Evolutionary conservation across 176 grass and related monocot species (phyloP).

Genomic region (Hordeum vulgare): DNA sequence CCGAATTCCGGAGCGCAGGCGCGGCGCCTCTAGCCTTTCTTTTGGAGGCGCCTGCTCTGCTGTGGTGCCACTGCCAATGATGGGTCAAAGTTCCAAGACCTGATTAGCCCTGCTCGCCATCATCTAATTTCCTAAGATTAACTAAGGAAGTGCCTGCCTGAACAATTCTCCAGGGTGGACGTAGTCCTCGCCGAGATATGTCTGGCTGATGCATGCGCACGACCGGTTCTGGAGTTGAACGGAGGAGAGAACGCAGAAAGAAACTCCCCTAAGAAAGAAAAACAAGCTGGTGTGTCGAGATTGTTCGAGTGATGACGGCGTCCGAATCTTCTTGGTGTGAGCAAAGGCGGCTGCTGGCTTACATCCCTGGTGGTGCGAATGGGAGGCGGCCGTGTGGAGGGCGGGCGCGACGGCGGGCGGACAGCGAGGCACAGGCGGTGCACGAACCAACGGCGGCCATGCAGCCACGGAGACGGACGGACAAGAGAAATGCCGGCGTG

Average conservation of each 20-base stretch:
- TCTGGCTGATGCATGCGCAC: not conserved
- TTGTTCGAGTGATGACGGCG: not conserved
- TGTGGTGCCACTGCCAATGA: slow-evolving; percentile 5
- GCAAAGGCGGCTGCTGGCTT: not conserved
- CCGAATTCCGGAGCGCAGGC: not conserved
- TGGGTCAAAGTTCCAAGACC: slow-evolving; percentile 37
- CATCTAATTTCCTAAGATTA: not conserved
- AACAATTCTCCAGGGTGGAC: not conserved
- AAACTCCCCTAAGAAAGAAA: not conserved
- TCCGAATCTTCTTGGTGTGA: not conserved
- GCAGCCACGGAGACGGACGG: not conserved
- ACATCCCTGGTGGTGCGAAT: not conserved
- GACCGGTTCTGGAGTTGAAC: not conserved
- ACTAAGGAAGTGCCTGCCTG: not conserved
- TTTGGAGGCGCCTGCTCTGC: not conserved
- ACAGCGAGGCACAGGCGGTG: not conserved
- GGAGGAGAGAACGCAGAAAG: not conserved
- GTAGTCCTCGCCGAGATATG: not conserved
- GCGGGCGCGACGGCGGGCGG: not conserved
- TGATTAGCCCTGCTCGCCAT: not conserved
- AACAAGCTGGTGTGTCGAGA: not conserved
- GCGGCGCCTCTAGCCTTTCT: not conserved
- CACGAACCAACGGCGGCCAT: not conserved
- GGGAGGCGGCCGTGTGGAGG: not conserved
- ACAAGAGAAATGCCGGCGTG: not conserved